Conservation (phyloP, 257 asterid genomes). For the Petrea volubilis region DNA sequence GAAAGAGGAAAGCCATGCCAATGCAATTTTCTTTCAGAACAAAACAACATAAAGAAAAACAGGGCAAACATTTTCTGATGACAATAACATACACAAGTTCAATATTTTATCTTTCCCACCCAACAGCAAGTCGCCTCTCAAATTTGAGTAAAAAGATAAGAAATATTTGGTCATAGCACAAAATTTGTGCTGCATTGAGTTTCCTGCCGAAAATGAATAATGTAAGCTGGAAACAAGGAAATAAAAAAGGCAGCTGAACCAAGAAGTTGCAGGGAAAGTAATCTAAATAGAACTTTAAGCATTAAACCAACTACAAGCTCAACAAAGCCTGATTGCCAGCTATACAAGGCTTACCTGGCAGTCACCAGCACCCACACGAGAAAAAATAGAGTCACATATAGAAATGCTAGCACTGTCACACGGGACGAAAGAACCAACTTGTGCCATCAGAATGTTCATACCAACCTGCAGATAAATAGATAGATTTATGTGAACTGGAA, state of each 20-base stretch:
- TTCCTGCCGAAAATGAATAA: not conserved
- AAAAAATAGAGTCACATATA: constrained; percentile 93
- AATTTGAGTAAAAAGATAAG: not conserved
- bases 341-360: constrained; percentile 70
- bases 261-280: not conserved
- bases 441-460: constrained; percentile 93
- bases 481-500: constrained; percentile 11
- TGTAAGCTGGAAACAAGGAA: not conserved
- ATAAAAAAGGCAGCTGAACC: not conserved
- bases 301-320: constrained; percentile 17
- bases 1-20: constrained; percentile 9
- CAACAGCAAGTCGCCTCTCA: not conserved
- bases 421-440: constrained; percentile 90
- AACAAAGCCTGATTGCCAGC: constrained; percentile 9
- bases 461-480: constrained; percentile 66
- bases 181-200: not conserved
- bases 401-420: constrained; percentile 86
- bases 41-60: not conserved
- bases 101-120: not conserved
- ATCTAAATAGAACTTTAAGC: too few relatives aligned
- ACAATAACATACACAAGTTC: constrained; percentile 12
- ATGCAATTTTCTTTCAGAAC: not conserved
- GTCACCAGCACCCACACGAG: constrained; percentile 99
- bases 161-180: not conserved
- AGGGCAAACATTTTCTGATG: not conserved